These are phyloP conservation scores for Heracleum sosnowskyi DNA, from an alignment of 129 eudicot species.

Conservation along the genomic window DNA sequence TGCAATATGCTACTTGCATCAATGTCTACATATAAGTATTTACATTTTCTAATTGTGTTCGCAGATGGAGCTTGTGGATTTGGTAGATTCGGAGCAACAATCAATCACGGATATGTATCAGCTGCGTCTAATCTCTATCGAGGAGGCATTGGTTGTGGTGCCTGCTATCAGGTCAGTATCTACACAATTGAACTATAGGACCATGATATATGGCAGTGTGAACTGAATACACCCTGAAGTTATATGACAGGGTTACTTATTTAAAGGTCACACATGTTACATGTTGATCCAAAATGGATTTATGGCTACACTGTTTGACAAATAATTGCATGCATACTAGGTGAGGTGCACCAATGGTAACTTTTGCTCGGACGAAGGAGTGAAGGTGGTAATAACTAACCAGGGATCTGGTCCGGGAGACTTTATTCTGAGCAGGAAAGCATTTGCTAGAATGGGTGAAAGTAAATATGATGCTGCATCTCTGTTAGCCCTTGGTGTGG, in stretches of 20 bases:
- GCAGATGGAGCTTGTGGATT: constrained; percentile 74
- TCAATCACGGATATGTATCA: constrained; percentile 62
- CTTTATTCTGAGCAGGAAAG: constrained; percentile 72
- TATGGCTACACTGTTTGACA: neutral
- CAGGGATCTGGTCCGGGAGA: constrained; percentile 62
- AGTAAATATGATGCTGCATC: constrained; percentile 40
- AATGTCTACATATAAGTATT: constrained; percentile 6
- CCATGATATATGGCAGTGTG: neutral
- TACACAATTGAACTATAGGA: neutral
- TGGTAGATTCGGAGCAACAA: constrained; percentile 62
- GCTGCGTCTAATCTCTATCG: constrained; percentile 66
- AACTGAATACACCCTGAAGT: neutral
- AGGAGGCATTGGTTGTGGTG: constrained; percentile 78
- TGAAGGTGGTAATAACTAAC: constrained; percentile 62
- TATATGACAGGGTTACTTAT: neutral
- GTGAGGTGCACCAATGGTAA: constrained; percentile 61
- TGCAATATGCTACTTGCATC: neutral
- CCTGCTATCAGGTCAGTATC: constrained; percentile 61
- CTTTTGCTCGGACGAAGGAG: constrained; percentile 73
- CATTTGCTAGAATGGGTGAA: constrained; percentile 64
- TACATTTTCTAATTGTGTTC: neutral
- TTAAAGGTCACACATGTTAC: neutral
- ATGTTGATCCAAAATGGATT: neutral
- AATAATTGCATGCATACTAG: constrained; percentile 16
- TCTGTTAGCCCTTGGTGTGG: constrained; percentile 52